Percentiles rank a stretch among this genome's conserved stretches.
Evolutionary conservation across 1,284 basidiomycete genomes (phyloP).

Genomic region (Baeospora myosura): DNA sequence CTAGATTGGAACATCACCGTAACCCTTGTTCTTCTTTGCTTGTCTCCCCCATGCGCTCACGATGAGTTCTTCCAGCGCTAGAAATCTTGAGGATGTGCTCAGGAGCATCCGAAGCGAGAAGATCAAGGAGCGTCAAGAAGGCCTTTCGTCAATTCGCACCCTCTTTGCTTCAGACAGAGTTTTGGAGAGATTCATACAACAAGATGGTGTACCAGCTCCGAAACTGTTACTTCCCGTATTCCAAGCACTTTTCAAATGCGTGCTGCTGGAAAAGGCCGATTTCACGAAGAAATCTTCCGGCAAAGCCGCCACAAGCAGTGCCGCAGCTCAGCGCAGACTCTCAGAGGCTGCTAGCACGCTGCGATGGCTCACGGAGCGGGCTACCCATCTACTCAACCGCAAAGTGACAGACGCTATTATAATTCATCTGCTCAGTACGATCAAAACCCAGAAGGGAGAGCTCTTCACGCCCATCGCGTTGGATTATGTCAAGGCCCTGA

Average conservation of each 20-base stretch:
- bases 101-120: slow-evolving; percentile 54
- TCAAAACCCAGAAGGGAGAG: slow-evolving; percentile 38
- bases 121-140: slow-evolving; percentile 68
- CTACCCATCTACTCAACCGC: slow-evolving; percentile 45
- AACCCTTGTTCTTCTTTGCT: too few relatives aligned
- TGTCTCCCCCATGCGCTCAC: too few relatives aligned
- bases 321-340: slow-evolving; percentile 50
- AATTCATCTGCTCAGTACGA: slow-evolving; percentile 58
- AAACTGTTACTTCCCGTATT: slow-evolving; percentile 64
- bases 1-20: too few relatives aligned
- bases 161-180: slow-evolving; percentile 52
- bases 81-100: slow-evolving; percentile 45
- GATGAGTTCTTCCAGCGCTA: too few relatives aligned
- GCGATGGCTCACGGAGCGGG: slow-evolving; percentile 63
- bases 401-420: slow-evolving; percentile 51
- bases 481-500: slow-evolving; percentile 78
- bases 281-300: slow-evolving; percentile 19
- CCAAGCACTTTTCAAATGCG: slow-evolving; percentile 63
- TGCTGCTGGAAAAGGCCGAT: slow-evolving; percentile 57
- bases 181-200: slow-evolving; percentile 43
- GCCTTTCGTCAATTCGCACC: slow-evolving; percentile 48
- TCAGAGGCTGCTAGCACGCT: slow-evolving; percentile 57
- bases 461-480: slow-evolving; percentile 65
- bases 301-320: slow-evolving; percentile 18
- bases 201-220: slow-evolving; percentile 34